These are phyloP conservation scores for Marasmius fiardii DNA, from an alignment of 1,284 basidiomycete species.

Conservation along the genomic window DNA sequence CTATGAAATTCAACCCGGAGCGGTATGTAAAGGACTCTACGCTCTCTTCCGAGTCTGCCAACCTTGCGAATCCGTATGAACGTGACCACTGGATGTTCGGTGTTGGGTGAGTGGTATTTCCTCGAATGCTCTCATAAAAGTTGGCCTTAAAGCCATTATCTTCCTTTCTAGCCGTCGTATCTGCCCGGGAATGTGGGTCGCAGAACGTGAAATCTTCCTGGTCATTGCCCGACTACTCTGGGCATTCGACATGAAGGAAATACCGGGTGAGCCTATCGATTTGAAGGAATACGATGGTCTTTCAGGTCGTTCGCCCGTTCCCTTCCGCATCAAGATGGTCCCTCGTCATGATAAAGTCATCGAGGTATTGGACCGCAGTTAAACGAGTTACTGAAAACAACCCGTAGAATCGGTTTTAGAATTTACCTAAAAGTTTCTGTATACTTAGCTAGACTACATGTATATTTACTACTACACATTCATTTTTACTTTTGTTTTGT, in stretches of 20 bases:
- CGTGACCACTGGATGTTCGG: slow-evolving; percentile 44
- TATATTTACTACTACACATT: no score
- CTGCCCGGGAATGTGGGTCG: slow-evolving; percentile 30
- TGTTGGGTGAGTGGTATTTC: slow-evolving; percentile 23
- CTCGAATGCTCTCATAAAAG: background rate
- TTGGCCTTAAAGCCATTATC: no score
- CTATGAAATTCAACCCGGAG: no score
- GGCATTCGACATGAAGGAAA: slow-evolving; percentile 26
- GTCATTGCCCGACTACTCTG: slow-evolving; percentile 30
- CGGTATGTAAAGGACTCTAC: no score
- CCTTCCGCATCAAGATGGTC: slow-evolving; percentile 24
- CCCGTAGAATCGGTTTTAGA: no score
- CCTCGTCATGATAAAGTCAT: slow-evolving; percentile 16
- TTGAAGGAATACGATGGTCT: slow-evolving; percentile 32
- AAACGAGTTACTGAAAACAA: no score
- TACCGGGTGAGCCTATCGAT: slow-evolving; percentile 29
- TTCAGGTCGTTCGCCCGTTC: slow-evolving; percentile 29
- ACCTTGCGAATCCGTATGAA: slow-evolving; percentile 33
- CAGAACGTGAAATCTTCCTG: slow-evolving; percentile 30
- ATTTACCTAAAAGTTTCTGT: no score
- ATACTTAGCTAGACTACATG: no score
- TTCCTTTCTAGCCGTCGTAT: slow-evolving; percentile 19
- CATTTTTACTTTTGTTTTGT: no score
- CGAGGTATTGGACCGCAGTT: background rate
- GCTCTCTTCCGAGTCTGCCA: slow-evolving; percentile 29